Evolutionary conservation across 768 basidiomycete genomes (phyloP).

Genomic region (Candolleomyces aberdarensis): DNA sequence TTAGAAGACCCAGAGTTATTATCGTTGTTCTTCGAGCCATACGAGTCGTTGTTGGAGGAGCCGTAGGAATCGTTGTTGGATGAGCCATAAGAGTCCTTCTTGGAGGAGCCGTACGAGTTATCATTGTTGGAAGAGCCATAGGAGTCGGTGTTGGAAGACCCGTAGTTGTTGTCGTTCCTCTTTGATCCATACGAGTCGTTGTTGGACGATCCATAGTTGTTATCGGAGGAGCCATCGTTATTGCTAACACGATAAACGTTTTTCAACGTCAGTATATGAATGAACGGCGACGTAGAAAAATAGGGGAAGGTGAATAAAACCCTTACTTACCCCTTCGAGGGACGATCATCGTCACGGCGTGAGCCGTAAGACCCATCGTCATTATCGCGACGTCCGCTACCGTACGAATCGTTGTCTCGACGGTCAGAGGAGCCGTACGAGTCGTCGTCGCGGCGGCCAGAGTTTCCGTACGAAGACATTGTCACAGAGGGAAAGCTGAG

Average conservation of each 20-base stretch:
- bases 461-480: constrained; percentile 1
- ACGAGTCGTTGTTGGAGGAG: background rate
- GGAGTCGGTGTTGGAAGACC: constrained; percentile 20
- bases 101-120: constrained; percentile 15
- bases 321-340: background rate
- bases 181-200: constrained; percentile 23
- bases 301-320: background rate
- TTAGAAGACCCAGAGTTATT: background rate
- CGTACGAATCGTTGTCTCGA: constrained; percentile 11
- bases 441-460: constrained; percentile 1
- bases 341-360: constrained; percentile 5
- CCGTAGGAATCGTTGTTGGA: background rate
- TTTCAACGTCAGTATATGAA: background rate
- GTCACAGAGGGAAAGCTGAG: background rate
- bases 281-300: background rate
- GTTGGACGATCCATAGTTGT: constrained; percentile 11
- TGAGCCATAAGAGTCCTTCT: background rate
- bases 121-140: constrained; percentile 16
- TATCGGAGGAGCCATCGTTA: constrained; percentile 8
- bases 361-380: constrained; percentile 17
- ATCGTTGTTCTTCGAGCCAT: background rate
- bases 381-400: constrained; percentile 14
- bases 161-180: constrained; percentile 13
- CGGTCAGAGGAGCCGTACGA: constrained; percentile 6
- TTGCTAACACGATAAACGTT: background rate